Conservation (phyloP, 768 basidiomycete genomes). For the Mycena galericulata region DNA sequence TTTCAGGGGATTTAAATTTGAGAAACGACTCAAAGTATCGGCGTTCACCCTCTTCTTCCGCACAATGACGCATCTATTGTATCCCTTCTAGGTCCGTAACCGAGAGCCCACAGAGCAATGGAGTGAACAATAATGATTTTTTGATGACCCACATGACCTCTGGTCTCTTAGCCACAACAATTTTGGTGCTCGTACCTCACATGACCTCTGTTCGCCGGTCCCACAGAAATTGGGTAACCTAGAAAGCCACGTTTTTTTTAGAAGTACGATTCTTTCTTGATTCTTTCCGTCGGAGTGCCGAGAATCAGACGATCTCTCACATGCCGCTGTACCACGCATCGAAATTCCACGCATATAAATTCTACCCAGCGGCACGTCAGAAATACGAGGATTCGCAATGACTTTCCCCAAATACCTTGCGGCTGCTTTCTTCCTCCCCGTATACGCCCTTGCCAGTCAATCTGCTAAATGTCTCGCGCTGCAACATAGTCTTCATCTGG, state of each 20-base stretch:
- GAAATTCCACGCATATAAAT: slow-evolving; percentile 3
- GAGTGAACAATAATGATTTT: not conserved
- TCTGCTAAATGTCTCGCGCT: slow-evolving; percentile 10
- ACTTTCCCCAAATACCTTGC: not conserved
- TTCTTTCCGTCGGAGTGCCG: slow-evolving; percentile 9
- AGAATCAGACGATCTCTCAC: not conserved
- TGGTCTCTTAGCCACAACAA: not conserved
- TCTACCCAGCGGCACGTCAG: slow-evolving; percentile 2
- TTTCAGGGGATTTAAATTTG: no score
- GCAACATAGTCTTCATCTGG: slow-evolving; percentile 3
- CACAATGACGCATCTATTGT: not conserved
- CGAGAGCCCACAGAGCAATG: not conserved
- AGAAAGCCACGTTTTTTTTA: not conserved
- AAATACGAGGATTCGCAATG: slow-evolving; percentile 3
- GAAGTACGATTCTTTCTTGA: not conserved
- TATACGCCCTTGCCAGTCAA: not conserved
- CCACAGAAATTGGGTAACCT: not conserved
- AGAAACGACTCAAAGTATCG: not conserved
- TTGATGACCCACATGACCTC: slow-evolving; percentile 1
- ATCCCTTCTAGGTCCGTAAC: not conserved
- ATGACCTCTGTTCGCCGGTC: not conserved
- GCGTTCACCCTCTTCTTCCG: not conserved
- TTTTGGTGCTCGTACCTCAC: not conserved
- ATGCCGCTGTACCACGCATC: slow-evolving; percentile 9
- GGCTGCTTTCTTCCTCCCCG: not conserved